Evolutionary conservation across 2,329 filamentous ascomycete genomes (phyloP).

Genomic region (Beauveria caledonica): DNA sequence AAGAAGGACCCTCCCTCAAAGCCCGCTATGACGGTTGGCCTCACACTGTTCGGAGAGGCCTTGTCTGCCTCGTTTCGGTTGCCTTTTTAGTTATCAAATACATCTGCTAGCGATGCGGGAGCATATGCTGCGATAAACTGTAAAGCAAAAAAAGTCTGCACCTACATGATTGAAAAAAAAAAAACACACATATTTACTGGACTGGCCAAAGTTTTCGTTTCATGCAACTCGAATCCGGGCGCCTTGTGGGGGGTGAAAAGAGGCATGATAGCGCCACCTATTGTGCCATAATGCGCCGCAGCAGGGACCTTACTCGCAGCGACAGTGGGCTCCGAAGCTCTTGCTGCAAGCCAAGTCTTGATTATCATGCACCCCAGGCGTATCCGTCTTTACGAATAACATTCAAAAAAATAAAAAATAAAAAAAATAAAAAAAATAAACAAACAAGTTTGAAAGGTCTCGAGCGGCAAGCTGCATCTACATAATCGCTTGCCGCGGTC

Average conservation of each 20-base stretch:
- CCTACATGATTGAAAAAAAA: not conserved
- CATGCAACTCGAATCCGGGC: not conserved
- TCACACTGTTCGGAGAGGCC: too few relatives aligned
- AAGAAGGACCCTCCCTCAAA: too few relatives aligned
- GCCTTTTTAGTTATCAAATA: too few relatives aligned
- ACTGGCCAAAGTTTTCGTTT: not conserved
- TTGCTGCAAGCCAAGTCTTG: not conserved
- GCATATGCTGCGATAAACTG: not conserved
- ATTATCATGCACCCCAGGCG: not conserved
- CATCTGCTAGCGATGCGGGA: too few relatives aligned
- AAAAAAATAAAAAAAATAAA: too few relatives aligned
- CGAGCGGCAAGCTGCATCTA: not conserved
- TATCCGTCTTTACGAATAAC: too few relatives aligned
- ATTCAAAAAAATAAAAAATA: too few relatives aligned
- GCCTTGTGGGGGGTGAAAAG: not conserved
- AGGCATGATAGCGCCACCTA: conserved; percentile 7
- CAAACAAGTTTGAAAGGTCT: too few relatives aligned
- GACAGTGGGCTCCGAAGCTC: not conserved
- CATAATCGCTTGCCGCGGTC: not conserved
- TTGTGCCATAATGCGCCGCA: not conserved
- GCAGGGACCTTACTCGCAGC: conserved; percentile 3
- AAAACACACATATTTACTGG: not conserved
- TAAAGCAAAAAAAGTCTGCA: too few relatives aligned
- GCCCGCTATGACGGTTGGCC: too few relatives aligned
- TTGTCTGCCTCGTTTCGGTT: too few relatives aligned